Conservation (phyloP, 176 grass and related monocot genomes). For the Themeda triandra region DNA sequence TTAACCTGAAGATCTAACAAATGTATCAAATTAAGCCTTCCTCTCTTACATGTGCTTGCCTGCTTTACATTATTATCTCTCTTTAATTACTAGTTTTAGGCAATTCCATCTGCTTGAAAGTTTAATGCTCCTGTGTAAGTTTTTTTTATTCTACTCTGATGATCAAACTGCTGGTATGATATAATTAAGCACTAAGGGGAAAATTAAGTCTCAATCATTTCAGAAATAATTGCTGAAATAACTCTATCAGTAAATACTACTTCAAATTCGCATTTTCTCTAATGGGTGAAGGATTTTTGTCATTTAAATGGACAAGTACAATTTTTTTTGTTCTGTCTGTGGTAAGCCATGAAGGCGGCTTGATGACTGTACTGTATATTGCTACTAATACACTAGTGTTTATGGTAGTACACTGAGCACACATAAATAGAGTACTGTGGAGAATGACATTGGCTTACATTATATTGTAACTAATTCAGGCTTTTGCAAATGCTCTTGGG, state of each 20-base stretch:
- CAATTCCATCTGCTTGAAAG: not conserved
- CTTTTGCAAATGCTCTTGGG: slow-evolving; percentile 63
- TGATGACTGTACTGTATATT: not conserved
- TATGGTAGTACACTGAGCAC: not conserved
- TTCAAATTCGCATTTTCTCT: not conserved
- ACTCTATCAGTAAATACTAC: not conserved
- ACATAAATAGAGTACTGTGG: not conserved
- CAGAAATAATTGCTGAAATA: not conserved
- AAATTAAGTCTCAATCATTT: not conserved
- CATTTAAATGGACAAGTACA: not conserved
- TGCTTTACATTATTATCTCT: not conserved
- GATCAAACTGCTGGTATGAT: not conserved
- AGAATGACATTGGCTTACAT: not conserved
- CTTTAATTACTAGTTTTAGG: not conserved
- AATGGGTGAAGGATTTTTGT: not conserved
- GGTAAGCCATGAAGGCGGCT: not conserved
- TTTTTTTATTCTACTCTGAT: not conserved
- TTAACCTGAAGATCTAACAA: not conserved
- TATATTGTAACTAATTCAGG: slow-evolving; percentile 28
- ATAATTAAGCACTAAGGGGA: not conserved
- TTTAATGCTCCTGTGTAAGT: not conserved
- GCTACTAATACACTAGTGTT: not conserved
- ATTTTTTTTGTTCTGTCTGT: not conserved
- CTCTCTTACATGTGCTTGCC: too few relatives aligned
- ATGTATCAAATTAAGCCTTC: too few relatives aligned